Evolutionary conservation across 2,329 filamentous ascomycete genomes (phyloP).

Genomic region (Trichocomaceae sp.): DNA sequence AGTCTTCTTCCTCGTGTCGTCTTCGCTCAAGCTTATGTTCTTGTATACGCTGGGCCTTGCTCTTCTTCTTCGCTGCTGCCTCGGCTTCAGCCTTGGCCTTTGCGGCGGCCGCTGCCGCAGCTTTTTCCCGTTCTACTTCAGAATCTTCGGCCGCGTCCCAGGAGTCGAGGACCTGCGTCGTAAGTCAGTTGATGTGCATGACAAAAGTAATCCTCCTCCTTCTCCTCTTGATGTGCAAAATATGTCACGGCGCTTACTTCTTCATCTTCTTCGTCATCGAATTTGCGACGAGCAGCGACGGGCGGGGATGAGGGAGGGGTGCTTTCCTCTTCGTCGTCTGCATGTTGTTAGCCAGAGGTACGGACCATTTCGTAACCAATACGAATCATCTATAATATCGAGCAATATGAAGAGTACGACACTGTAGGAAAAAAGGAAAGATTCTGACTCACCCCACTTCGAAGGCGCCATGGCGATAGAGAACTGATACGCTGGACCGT

Average conservation of each 20-base stretch:
- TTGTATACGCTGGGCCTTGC: slow-evolving; percentile 76
- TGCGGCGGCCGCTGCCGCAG: slow-evolving; percentile 72
- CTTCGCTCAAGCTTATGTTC: slow-evolving; percentile 63
- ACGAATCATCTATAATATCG: no score
- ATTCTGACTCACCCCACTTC: slow-evolving; percentile 43
- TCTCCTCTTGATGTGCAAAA: background rate
- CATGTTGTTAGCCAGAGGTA: background rate
- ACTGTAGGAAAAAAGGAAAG: slow-evolving; percentile 10
- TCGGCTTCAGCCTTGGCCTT: slow-evolving; percentile 87
- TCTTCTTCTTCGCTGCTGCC: slow-evolving; percentile 84
- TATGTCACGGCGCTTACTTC: slow-evolving; percentile 39
- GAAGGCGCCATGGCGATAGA: slow-evolving; percentile 38
- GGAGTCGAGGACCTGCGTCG: slow-evolving; percentile 72
- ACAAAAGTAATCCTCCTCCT: background rate
- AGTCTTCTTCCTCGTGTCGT: slow-evolving; percentile 52
- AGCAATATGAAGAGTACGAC: no score
- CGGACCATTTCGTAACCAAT: no score
- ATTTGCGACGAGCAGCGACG: slow-evolving; percentile 57
- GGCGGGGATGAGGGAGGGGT: slow-evolving; percentile 39
- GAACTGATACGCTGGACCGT: background rate
- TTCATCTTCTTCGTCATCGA: slow-evolving; percentile 84
- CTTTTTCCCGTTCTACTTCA: slow-evolving; percentile 93
- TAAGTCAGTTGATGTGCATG: background rate
- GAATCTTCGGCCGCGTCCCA: slow-evolving; percentile 98
- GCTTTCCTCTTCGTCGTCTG: slow-evolving; percentile 46